Percentiles rank a stretch among this genome's conserved stretches.
These are phyloP conservation scores for Diospyros kaki DNA, from an alignment of 148 eudicot genomes.

Conservation along the genomic window DNA sequence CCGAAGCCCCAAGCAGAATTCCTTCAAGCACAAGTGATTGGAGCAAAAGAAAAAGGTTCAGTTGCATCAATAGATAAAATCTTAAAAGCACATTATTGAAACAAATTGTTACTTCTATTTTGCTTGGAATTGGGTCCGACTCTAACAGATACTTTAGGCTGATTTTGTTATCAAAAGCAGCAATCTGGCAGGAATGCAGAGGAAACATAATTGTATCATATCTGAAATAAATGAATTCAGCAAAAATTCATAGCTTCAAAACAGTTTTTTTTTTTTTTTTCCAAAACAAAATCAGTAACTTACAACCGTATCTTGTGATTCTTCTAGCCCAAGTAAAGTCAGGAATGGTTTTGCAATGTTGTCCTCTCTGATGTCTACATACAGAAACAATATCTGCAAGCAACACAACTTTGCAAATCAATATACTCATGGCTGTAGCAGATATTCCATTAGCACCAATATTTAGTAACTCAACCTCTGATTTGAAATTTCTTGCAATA, in stretches of 20 bases:
- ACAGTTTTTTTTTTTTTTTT: background rate
- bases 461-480: slow-evolving; percentile 48
- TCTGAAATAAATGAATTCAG: background rate
- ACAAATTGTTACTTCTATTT: slow-evolving; percentile 48
- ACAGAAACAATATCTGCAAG: slow-evolving; percentile 68
- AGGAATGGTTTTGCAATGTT: slow-evolving; percentile 94
- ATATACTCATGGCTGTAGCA: background rate
- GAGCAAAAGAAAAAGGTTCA: slow-evolving; percentile 13
- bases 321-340: slow-evolving; percentile 78
- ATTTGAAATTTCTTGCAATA: slow-evolving; percentile 68
- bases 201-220: slow-evolving; percentile 1
- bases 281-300: slow-evolving; percentile 19
- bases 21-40: slow-evolving; percentile 40
- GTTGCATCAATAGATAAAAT: background rate
- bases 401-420: slow-evolving; percentile 6
- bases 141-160: slow-evolving; percentile 79
- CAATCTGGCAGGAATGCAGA: slow-evolving; percentile 41
- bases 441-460: slow-evolving; percentile 3
- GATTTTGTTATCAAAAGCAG: slow-evolving; percentile 79
- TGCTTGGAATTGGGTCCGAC: slow-evolving; percentile 54
- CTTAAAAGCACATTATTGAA: slow-evolving; percentile 9
- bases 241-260: background rate
- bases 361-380: slow-evolving; percentile 62
- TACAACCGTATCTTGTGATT: slow-evolving; percentile 68
- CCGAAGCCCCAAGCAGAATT: slow-evolving; percentile 65